phyloP scores from a whole-genome alignment of 441 rosid species.

The Gossypium gossypioides region DNA sequence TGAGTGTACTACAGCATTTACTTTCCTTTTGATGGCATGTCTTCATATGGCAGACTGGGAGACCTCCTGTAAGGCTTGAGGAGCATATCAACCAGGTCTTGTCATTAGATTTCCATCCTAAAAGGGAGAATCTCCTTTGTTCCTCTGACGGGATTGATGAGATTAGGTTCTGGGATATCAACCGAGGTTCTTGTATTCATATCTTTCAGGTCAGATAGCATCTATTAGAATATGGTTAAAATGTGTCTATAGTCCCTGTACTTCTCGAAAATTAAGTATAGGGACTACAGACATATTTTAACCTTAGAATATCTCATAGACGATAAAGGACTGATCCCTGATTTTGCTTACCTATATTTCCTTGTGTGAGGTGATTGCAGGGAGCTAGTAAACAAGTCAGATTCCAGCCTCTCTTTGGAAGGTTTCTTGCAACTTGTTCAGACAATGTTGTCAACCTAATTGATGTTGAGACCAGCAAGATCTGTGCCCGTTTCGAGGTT shows the following conservation, averaged over 20 bases:
- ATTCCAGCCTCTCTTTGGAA: constrained; percentile 31
- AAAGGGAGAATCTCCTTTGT: constrained; percentile 26
- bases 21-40: background rate
- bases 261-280: too few relatives aligned
- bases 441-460: constrained; percentile 25
- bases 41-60: constrained; percentile 20
- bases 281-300: too few relatives aligned
- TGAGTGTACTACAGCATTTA: too few relatives aligned
- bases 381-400: constrained; percentile 29
- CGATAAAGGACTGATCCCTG: too few relatives aligned
- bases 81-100: constrained; percentile 28
- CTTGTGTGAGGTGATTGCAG: constrained; percentile 17
- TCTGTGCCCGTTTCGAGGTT: constrained; percentile 19
- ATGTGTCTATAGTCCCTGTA: too few relatives aligned
- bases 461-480: constrained; percentile 24
- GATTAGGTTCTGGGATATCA: constrained; percentile 33
- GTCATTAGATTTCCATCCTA: constrained; percentile 40
- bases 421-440: constrained; percentile 29
- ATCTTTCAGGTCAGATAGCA: constrained; percentile 23
- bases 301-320: too few relatives aligned
- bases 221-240: background rate
- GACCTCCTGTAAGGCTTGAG: constrained; percentile 21
- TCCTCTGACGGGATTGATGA: constrained; percentile 31
- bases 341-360: background rate
- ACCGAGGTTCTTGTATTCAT: constrained; percentile 16